These are phyloP conservation scores for Termitomyces sp. DNA, from an alignment of 768 basidiomycete species.

Conservation along the genomic window DNA sequence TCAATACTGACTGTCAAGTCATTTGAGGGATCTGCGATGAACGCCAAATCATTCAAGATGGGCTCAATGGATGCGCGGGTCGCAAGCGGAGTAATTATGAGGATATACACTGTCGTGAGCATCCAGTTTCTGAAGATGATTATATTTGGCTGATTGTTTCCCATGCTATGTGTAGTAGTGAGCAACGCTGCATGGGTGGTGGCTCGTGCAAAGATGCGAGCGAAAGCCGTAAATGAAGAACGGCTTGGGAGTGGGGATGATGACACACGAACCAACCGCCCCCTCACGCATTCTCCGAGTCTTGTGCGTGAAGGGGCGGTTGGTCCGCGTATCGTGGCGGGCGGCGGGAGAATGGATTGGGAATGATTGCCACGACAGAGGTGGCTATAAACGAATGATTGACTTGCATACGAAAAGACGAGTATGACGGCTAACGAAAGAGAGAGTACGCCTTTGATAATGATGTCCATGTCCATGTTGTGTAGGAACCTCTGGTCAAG, in stretches of 20 bases:
- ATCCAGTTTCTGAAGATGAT: background rate
- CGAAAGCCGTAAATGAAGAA: background rate
- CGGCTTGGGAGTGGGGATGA: background rate
- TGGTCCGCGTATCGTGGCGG: background rate
- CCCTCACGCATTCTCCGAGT: background rate
- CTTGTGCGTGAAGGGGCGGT: conserved; percentile 2
- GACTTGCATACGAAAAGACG: background rate
- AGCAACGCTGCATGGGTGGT: background rate
- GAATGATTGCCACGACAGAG: background rate
- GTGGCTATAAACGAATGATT: background rate
- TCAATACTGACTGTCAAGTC: background rate
- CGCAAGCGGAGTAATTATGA: background rate
- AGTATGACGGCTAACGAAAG: background rate
- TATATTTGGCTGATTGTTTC: background rate
- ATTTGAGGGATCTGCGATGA: background rate
- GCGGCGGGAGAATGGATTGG: background rate
- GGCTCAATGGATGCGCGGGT: background rate
- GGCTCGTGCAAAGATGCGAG: background rate
- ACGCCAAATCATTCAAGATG: background rate
- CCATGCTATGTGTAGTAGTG: background rate
- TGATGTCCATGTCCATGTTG: conserved; percentile 6
- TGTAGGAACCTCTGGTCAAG: background rate
- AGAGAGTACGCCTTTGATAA: background rate
- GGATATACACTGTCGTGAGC: conserved; percentile 1
- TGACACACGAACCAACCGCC: background rate